phyloP scores from a whole-genome alignment of 257 asterid species.

The Nicotiana obtusifolia region DNA sequence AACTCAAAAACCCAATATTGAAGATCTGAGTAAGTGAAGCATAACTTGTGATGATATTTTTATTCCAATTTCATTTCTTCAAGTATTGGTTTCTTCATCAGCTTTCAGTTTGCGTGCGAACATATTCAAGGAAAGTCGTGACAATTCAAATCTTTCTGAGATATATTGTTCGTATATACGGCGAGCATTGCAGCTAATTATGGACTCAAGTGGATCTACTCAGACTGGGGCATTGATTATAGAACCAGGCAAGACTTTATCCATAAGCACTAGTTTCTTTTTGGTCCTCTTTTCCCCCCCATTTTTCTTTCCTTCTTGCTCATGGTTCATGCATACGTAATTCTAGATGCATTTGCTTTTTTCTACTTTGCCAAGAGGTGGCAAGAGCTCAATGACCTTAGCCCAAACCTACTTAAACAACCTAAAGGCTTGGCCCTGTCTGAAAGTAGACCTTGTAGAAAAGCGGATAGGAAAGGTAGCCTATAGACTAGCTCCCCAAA shows the following conservation, averaged over 20 bases:
- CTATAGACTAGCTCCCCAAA: too few relatives aligned
- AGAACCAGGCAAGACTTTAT: slow-evolving; percentile 70
- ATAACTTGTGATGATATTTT: slow-evolving; percentile 9
- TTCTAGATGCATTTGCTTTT: not conserved
- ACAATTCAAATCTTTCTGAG: slow-evolving; percentile 52
- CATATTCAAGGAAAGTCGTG: slow-evolving; percentile 59
- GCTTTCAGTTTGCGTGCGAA: slow-evolving; percentile 69
- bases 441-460: too few relatives aligned
- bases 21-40: slow-evolving; percentile 51
- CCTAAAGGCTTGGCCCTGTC: too few relatives aligned
- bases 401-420: too few relatives aligned
- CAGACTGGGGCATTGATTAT: slow-evolving; percentile 72
- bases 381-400: too few relatives aligned
- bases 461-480: too few relatives aligned
- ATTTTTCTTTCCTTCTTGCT: not conserved
- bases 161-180: slow-evolving; percentile 48
- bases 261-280: not conserved
- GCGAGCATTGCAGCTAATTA: slow-evolving; percentile 33
- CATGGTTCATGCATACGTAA: not conserved
- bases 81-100: slow-evolving; percentile 28
- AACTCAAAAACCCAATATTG: slow-evolving; percentile 26
- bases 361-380: not conserved
- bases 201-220: slow-evolving; percentile 34
- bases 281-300: not conserved
- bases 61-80: slow-evolving; percentile 2